Evolutionary conservation across 192 early-diverging fungal species (phyloP).

Genomic region (Phlyctochytrium planicorne): DNA sequence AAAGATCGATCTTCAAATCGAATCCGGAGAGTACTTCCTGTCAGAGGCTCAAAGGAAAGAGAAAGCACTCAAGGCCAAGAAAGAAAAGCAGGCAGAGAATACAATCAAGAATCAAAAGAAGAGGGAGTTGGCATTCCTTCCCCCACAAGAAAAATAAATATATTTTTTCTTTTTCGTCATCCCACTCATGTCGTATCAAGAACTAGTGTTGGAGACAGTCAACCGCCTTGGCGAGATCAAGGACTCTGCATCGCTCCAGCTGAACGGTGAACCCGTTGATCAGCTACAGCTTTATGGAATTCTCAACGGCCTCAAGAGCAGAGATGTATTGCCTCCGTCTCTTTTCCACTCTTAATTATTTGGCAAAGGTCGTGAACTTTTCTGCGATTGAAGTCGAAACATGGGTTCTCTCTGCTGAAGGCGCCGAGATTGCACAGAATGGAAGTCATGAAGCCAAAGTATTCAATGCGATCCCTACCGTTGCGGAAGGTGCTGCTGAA

Average conservation of each 20-base stretch:
- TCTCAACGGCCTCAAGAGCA: slow-evolving; percentile 78
- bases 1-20: slow-evolving; percentile 89
- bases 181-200: too few species aligned
- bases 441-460: slow-evolving; percentile 94
- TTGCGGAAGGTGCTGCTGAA: slow-evolving; percentile 77
- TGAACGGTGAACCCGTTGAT: slow-evolving; percentile 60
- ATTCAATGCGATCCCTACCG: slow-evolving; percentile 82
- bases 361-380: slow-evolving; percentile 88
- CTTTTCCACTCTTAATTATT: slow-evolving; percentile 10
- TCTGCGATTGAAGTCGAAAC: slow-evolving; percentile 73
- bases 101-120: slow-evolving; percentile 66
- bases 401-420: slow-evolving; percentile 88
- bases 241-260: slow-evolving; percentile 63
- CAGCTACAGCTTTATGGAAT: slow-evolving; percentile 74
- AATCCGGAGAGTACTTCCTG: slow-evolving; percentile 96
- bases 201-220: too few species aligned
- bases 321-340: slow-evolving; percentile 65
- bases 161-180: too few species aligned
- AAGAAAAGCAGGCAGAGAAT: slow-evolving; percentile 68
- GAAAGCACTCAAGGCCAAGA: slow-evolving; percentile 65
- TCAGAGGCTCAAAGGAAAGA: slow-evolving; percentile 36
- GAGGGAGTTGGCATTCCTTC: slow-evolving; percentile 68
- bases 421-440: slow-evolving; percentile 74
- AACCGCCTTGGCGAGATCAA: slow-evolving; percentile 69
- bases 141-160: background rate